Evolutionary conservation across 2,329 filamentous ascomycete genomes (phyloP).

Genomic region (Celoporthe dispersa): DNA sequence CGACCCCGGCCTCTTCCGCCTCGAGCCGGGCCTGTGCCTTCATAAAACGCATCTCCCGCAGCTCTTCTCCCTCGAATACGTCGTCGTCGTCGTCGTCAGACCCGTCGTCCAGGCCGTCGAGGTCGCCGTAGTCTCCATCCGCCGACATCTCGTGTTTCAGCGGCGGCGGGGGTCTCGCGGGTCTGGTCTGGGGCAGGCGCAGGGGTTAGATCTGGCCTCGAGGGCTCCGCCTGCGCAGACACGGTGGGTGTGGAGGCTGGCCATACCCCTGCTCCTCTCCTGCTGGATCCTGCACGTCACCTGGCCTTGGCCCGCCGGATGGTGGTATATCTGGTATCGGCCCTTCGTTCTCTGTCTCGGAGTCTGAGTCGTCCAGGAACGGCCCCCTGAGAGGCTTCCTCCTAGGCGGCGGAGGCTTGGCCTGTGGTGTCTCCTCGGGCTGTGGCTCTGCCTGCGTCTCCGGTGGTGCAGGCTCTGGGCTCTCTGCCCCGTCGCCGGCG

Average conservation of each 20-base stretch:
- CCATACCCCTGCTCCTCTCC: slow-evolving; percentile 26
- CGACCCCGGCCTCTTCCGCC: slow-evolving; percentile 54
- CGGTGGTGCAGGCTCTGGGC: slow-evolving; percentile 21
- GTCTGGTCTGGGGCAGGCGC: slow-evolving; percentile 19
- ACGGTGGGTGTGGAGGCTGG: slow-evolving; percentile 11
- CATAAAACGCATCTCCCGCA: slow-evolving; percentile 71
- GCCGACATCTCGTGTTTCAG: slow-evolving; percentile 29
- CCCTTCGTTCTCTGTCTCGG: slow-evolving; percentile 46
- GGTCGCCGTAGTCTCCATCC: slow-evolving; percentile 41
- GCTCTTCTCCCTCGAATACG: slow-evolving; percentile 64
- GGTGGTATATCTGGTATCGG: background rate
- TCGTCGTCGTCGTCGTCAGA: slow-evolving; percentile 48
- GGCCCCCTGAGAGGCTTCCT: slow-evolving; percentile 55
- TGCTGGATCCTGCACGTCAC: background rate
- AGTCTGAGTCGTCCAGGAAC: slow-evolving; percentile 73
- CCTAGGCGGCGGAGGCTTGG: slow-evolving; percentile 31
- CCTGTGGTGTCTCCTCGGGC: slow-evolving; percentile 11
- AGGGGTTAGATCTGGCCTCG: slow-evolving; percentile 27
- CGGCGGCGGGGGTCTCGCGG: slow-evolving; percentile 9
- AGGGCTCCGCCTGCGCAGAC: slow-evolving; percentile 20
- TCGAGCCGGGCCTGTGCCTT: slow-evolving; percentile 73
- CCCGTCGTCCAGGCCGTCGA: slow-evolving; percentile 59
- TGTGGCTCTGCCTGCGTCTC: slow-evolving; percentile 27
- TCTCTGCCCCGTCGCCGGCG: slow-evolving; percentile 25
- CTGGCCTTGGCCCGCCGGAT: background rate